Evolutionary conservation across 148 eudicot species (phyloP).

Genomic region (Hydrangea macrophylla): DNA sequence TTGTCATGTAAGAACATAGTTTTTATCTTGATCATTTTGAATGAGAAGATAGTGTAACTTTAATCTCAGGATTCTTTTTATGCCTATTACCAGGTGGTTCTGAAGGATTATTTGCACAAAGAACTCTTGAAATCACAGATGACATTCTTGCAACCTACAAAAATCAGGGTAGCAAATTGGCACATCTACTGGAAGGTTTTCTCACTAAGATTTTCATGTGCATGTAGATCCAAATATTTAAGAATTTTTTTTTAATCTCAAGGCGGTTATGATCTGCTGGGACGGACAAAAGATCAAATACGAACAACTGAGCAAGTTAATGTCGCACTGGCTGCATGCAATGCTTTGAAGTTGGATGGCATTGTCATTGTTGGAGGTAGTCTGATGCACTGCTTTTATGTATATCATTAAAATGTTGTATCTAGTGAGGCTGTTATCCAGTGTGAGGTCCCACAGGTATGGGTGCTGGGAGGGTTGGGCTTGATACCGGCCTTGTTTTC

Average conservation of each 20-base stretch:
- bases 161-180: constrained; percentile 68
- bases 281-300: constrained; percentile 94
- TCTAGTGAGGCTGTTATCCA: background rate
- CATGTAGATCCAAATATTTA: background rate
- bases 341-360: constrained; percentile 75
- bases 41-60: background rate
- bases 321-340: constrained; percentile 85
- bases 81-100: constrained; percentile 73
- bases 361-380: constrained; percentile 94
- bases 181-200: background rate
- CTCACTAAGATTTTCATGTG: constrained; percentile 2
- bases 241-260: constrained; percentile 9
- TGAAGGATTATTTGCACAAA: constrained; percentile 92
- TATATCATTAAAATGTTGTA: background rate
- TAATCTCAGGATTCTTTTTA: background rate
- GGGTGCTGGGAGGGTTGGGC: background rate
- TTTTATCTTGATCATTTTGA: background rate
- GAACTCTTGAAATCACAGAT: constrained; percentile 79
- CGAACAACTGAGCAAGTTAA: constrained; percentile 92
- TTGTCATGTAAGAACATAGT: background rate
- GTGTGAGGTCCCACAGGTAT: background rate
- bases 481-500: background rate
- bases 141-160: constrained; percentile 80
- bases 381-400: background rate
- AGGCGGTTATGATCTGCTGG: constrained; percentile 97